phyloP scores from a whole-genome alignment of 225 moss, liverwort and hornwort genomes.

The Physcomitrium patens region DNA sequence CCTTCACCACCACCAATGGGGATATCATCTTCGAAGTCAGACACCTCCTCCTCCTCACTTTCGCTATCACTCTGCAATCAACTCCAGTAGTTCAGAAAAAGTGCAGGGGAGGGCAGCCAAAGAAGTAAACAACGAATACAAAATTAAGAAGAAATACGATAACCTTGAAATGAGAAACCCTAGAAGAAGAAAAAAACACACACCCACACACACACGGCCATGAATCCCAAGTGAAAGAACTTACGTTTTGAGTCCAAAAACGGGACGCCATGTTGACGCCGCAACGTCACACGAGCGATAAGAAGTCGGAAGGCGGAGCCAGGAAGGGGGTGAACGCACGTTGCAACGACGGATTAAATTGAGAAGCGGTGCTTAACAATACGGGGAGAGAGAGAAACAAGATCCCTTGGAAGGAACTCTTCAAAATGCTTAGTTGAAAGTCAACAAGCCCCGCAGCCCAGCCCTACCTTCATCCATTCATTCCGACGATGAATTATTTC shows the following conservation, averaged over 20 bases:
- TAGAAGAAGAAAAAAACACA: neutral
- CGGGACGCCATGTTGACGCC: slow-evolving; percentile 52
- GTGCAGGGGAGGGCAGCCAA: neutral
- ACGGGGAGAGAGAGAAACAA: too few relatives aligned
- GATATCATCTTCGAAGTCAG: slow-evolving; percentile 44
- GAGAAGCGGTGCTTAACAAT: too few relatives aligned
- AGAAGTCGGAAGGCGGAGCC: neutral
- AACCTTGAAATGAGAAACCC: neutral
- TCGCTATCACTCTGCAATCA: slow-evolving; percentile 47
- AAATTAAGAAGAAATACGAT: neutral
- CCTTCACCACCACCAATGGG: slow-evolving; percentile 39
- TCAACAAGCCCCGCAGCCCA: too few relatives aligned
- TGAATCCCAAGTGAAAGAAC: neutral
- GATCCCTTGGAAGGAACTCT: too few relatives aligned
- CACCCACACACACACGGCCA: too few relatives aligned
- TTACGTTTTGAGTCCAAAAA: slow-evolving; percentile 54
- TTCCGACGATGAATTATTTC: too few relatives aligned
- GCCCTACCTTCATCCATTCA: too few relatives aligned
- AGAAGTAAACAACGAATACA: neutral
- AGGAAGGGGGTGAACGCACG: neutral
- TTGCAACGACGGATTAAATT: slow-evolving; percentile 1
- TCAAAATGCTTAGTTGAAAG: too few relatives aligned
- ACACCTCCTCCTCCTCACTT: slow-evolving; percentile 48
- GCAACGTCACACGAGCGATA: neutral
- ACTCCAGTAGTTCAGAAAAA: slow-evolving; percentile 6